Evolutionary conservation across 75 land plant species (phyloP), one percentile per base, ranked within the genome.

Genomic region (Sequoiadendron giganteum): DNA sequence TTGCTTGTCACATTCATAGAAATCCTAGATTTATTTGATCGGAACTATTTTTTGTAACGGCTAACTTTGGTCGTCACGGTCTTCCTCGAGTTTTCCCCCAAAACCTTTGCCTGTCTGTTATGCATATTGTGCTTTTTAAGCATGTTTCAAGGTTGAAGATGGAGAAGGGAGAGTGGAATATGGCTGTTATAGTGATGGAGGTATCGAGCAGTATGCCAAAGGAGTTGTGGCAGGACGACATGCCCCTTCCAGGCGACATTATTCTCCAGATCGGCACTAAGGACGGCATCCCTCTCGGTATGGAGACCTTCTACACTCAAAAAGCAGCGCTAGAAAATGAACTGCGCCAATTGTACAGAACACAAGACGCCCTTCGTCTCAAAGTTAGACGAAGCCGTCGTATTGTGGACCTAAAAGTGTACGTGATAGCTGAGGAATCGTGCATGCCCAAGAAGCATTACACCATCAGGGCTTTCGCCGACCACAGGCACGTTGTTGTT

Each of bases 231-330:
- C 86, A 86, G 32, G 91, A 90, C 85, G 86, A 47, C 75, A 90
- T 90, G 90, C 90, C 90, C 1, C 89, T 92, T 16, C 91, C 93
- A 3, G 93, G 93, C n/a, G 93, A 92, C 76, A 81, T 90, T 11
- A 92, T 92, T 45, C 85, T 87, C 68, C 88, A 90, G 18, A 13
- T 91, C 3, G 88, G 79, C 4, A 84, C 79, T 21, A 55, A 56
- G 79, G 90, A 87, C 39, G 85, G 54, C 43, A 73, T 73, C 38
- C 34, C 38, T 11, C 15, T 1, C 0, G 38, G 38, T 2, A 79
- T 77, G 45, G 89, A 88, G 36, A 56, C 32, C 19, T 89, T 85
- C 82, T 47, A 78, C 55, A 85, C 88, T 65, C 89, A 65, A 39
- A 94, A 91, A 54, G 90, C 88, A 78, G 90, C 88, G 18, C 88